Conservation (phyloP, 2,329 filamentous ascomycete species). For the Phialophora macrospora region DNA sequence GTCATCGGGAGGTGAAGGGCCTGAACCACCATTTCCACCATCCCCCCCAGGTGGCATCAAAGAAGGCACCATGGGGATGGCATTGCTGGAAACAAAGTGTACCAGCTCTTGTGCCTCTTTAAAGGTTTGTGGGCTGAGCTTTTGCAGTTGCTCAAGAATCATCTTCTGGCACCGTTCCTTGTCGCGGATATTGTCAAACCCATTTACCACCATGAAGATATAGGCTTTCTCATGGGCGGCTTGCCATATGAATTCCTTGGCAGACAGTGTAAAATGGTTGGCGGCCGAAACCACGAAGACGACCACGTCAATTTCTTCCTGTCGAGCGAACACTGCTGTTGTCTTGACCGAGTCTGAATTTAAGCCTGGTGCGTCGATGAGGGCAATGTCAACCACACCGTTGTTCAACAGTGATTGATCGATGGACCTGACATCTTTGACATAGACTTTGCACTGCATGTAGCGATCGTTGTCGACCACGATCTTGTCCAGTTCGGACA, state of each 20-base stretch:
- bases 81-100: constrained; percentile 97
- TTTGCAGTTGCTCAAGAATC: constrained; percentile 86
- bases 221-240: constrained; percentile 97
- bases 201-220: constrained; percentile 98
- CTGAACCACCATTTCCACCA: constrained; percentile 58
- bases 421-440: constrained; percentile 84
- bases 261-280: constrained; percentile 96
- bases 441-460: constrained; percentile 94
- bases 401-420: constrained; percentile 96
- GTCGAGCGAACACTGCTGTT: constrained; percentile 92
- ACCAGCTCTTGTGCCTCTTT: constrained; percentile 93
- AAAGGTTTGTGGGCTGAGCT: constrained; percentile 87
- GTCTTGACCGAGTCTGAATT: constrained; percentile 97
- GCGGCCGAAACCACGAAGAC: constrained; percentile 97
- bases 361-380: constrained; percentile 94
- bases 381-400: constrained; percentile 93
- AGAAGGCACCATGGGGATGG: constrained; percentile 74
- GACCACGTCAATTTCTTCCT: constrained; percentile 98
- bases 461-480: constrained; percentile 88
- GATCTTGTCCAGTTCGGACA: constrained; percentile 82
- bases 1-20: constrained; percentile 45
- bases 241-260: constrained; percentile 96
- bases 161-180: constrained; percentile 89
- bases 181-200: constrained; percentile 91
- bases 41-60: constrained; percentile 59